These are phyloP conservation scores for Zygosaccharomyces kombuchaensis DNA, from an alignment of 805 yeast species.

Conservation along the genomic window DNA sequence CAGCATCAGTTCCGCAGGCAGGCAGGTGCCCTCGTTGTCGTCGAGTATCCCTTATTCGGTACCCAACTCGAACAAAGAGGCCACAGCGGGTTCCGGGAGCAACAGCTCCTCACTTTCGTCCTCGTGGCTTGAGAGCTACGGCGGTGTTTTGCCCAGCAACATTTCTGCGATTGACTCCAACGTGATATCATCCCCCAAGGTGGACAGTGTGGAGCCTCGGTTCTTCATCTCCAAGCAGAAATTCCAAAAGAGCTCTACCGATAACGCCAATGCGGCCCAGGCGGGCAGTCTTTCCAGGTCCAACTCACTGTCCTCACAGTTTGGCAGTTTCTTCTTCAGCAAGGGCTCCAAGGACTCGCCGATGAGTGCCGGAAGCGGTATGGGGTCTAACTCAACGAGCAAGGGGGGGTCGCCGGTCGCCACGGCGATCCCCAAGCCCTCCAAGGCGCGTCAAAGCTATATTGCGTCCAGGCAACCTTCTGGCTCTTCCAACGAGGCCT, in stretches of 20 bases:
- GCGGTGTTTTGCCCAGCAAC: constrained; percentile 39
- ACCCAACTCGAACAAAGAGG: constrained; percentile 53
- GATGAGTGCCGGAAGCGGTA: constrained; percentile 3
- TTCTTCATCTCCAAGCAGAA: constrained; percentile 79
- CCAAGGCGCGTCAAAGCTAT: constrained; percentile 34
- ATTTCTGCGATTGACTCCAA: constrained; percentile 47
- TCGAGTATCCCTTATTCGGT: constrained; percentile 66
- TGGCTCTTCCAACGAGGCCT: constrained; percentile 24
- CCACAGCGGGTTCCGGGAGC: constrained; percentile 23
- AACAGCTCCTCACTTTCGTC: constrained; percentile 34
- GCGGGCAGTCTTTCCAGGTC: constrained; percentile 30
- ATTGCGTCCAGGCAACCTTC: constrained; percentile 35
- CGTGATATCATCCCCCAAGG: constrained; percentile 67
- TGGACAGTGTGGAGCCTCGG: constrained; percentile 73
- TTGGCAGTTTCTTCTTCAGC: constrained; percentile 35
- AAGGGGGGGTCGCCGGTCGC: constrained; percentile 21
- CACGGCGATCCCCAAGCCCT: constrained; percentile 35
- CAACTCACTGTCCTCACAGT: constrained; percentile 33
- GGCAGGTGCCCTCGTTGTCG: constrained; percentile 44
- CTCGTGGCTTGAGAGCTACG: constrained; percentile 34
- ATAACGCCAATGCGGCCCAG: constrained; percentile 20
- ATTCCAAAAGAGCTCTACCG: constrained; percentile 29
- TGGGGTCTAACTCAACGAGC: constrained; percentile 4
- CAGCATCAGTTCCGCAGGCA: constrained; percentile 14
- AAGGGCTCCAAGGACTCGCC: constrained; percentile 23